Evolutionary conservation across 202 grass and related monocot species (phyloP).

Genomic region (Panicum virgatum): DNA sequence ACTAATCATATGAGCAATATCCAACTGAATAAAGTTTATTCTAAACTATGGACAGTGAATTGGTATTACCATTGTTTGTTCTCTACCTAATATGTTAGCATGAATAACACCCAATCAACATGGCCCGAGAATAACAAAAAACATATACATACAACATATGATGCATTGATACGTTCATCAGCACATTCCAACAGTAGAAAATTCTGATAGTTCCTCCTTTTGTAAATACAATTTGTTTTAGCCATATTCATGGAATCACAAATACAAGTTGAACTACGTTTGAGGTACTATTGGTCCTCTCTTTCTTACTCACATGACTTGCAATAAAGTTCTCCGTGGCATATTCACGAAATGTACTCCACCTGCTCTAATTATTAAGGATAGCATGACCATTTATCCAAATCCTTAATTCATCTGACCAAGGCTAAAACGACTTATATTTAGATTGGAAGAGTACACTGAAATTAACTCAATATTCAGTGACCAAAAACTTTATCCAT

Average conservation of each 20-base stretch:
- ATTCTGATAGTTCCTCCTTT: background rate
- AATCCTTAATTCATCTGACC: background rate
- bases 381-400: background rate
- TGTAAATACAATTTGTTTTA: background rate
- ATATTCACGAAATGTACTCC: too few relatives aligned
- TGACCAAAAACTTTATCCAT: conserved; percentile 3
- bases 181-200: background rate
- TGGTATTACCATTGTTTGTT: conserved; percentile 25
- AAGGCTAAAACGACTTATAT: background rate
- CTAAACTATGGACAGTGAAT: background rate
- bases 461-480: conserved; percentile 13
- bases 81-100: conserved; percentile 10
- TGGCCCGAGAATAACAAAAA: background rate
- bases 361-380: background rate
- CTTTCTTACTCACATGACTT: background rate
- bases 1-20: conserved; percentile 2
- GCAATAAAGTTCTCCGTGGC: too few relatives aligned
- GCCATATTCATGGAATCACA: background rate
- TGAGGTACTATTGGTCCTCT: background rate
- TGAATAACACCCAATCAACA: conserved; percentile 15
- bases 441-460: background rate
- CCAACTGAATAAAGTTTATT: conserved; percentile 17
- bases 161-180: conserved; percentile 1
- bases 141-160: background rate
- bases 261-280: background rate